Evolutionary conservation across 2,329 filamentous ascomycete genomes (phyloP).

Genomic region (Stemphylium lycopersici): DNA sequence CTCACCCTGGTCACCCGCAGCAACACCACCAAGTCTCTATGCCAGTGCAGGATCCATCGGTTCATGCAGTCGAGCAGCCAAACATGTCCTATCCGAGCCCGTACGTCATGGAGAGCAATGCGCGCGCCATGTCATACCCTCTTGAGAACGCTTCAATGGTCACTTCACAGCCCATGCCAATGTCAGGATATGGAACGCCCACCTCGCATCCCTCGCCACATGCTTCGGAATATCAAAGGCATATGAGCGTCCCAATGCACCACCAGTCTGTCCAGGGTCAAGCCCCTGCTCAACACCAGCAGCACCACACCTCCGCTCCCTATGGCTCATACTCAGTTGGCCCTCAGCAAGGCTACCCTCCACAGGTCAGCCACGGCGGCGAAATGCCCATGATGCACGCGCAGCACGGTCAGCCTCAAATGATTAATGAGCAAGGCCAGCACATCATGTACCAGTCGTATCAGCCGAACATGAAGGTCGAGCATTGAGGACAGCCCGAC

Average conservation of each 20-base stretch:
- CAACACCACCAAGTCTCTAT: conserved; percentile 44
- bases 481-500: conserved; percentile 36
- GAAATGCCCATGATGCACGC: conserved; percentile 49
- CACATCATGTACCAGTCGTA: conserved; percentile 48
- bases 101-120: conserved; percentile 47
- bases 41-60: conserved; percentile 40
- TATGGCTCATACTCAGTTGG: conserved; percentile 37
- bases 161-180: conserved; percentile 46
- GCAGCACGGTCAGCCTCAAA: conserved; percentile 40
- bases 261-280: conserved; percentile 38
- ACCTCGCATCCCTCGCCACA: conserved; percentile 47
- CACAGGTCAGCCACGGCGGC: conserved; percentile 42
- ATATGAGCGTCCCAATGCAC: conserved; percentile 47
- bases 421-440: conserved; percentile 49
- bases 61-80: conserved; percentile 38
- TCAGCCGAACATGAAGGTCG: conserved; percentile 49
- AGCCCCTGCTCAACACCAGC: conserved; percentile 30
- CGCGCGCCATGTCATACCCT: conserved; percentile 49
- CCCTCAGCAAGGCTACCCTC: conserved; percentile 42
- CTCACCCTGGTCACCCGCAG: conserved; percentile 39
- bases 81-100: conserved; percentile 44
- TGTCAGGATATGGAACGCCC: conserved; percentile 46
- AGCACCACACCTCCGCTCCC: conserved; percentile 35
- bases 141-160: conserved; percentile 46
- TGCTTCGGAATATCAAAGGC: conserved; percentile 45